Evolutionary conservation across 2,329 filamentous ascomycete genomes (phyloP), one percentile per base, ranked within the genome.

Genomic region (Macrophomina pseudophaseolina): DNA sequence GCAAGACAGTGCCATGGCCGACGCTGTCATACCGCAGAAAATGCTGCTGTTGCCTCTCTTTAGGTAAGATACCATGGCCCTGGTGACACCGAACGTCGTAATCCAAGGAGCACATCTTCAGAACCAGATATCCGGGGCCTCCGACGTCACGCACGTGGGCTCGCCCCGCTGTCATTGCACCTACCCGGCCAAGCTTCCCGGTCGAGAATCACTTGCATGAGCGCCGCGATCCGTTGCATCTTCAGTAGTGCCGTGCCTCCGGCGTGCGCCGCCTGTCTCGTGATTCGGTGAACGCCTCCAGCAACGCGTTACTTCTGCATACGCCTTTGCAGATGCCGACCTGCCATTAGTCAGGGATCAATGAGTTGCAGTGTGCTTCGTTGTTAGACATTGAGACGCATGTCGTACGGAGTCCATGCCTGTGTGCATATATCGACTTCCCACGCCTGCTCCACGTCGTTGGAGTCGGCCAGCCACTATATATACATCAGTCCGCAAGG

Each of bases 141-240:
- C 56, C 58, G 58, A 49, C 58, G 58, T 62, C 58, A 62, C 58
- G 58, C 44, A 62, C 58, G 58, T 62, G 58, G 58, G 23, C 23
- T 44, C 44, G 44, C 58, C 58, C 58, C 58, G 58, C 58, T 49
- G 58, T 28, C 58, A 48, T 62, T 38, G 58, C 58, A 62, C 58
- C 32, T 40, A 54, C 33, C 52, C 52, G 58, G 58, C 58, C 44
- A 62, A 62, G 58, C 58, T 62, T 62, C 58, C 42, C 42, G 58
- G 58, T 62, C 49, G 58, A 62, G 58, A 23, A 49, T 62, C 33
- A 48, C 58, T n/a, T 62, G 58, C 58, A 60, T 60, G 54, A 42
- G 18, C 18, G 53, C 35, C 53, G 53, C 53, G 35, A 58, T 42
- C 53, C 53, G 35, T 56, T 58, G 35, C 53, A 58, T 44, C 18